Evolutionary conservation across 108 stramenopile genomes (phyloP), one percentile per base, ranked within the genome.

Genomic region (Fistulifera solaris): DNA sequence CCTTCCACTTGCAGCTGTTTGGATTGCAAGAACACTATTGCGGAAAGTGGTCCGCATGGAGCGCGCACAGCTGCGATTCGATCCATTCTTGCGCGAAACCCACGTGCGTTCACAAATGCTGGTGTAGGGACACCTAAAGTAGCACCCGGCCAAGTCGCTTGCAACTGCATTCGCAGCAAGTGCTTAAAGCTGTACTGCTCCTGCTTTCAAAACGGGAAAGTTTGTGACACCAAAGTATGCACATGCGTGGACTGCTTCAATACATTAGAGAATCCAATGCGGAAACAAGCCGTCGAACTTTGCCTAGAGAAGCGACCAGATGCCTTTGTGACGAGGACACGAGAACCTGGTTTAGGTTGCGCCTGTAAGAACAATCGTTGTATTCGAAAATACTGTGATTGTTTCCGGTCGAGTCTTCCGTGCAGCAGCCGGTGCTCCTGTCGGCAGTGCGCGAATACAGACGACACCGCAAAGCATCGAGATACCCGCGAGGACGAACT

Each of bases 121-220:
- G 72, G 75, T 10, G 39, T 35, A n/a, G 50, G 22, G 11, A 28
- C 48, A 2, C 40, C 46, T 2, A 68, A 63, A 42, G 18, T 52
- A 38, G n/a, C 41, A 50, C 67, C 73, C 18, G 78, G 77, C n/a
- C 67, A 79, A n/a, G 52, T 65, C 41, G 73, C 62, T 6, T 95
- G 94, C 68, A 95, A 93, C 54, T 95, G 94, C 62, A 59, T 81
- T 48, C 81, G 85, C 44, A 81, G 80, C 1, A 58, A 64, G 38
- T 95, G 94, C 65, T 66, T 95, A 14, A 95, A 95, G 78, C 66
- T 91, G 16, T 95, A 95, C 61, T 95, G 94, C 71, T 75, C 85
- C 31, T 95, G 94, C 66, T 95, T 95, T 49, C 87, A 90, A 40
- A 56, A 45, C n/a, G 72, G 79, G 38, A 59, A 48, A 42, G 40